Conservation (phyloP, 768 basidiomycete species). For the Mycena rebaudengoi region DNA sequence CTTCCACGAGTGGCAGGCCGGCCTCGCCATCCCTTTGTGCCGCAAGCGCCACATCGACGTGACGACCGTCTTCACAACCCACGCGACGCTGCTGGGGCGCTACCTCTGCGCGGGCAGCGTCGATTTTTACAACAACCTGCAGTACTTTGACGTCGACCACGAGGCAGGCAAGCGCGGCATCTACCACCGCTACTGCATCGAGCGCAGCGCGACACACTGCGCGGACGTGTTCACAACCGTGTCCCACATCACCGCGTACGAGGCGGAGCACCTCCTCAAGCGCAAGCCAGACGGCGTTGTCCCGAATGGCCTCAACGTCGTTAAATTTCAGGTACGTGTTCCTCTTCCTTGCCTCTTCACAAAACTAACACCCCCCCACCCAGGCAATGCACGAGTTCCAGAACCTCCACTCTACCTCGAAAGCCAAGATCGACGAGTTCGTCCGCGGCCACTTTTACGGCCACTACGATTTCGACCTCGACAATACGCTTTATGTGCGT, state of each 20-base stretch:
- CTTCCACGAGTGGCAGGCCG: constrained; percentile 99
- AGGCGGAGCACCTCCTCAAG: constrained; percentile 95
- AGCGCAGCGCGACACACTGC: constrained; percentile 92
- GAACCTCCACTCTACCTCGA: constrained; percentile 90
- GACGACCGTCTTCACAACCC: constrained; percentile 98
- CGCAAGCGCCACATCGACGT: constrained; percentile 97
- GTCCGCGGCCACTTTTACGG: constrained; percentile 98
- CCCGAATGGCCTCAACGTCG: constrained; percentile 97
- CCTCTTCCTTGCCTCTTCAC: too few species aligned
- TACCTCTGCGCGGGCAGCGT: constrained; percentile 98
- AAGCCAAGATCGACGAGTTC: constrained; percentile 99
- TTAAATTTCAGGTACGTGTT: too few species aligned
- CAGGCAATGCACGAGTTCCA: constrained; percentile 99
- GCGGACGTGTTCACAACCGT: constrained; percentile 99
- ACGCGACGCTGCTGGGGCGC: constrained; percentile 96
- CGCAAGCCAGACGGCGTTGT: constrained; percentile 97
- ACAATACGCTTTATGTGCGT: constrained; percentile 85
- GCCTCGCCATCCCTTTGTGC: constrained; percentile 93
- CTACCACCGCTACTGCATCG: constrained; percentile 98
- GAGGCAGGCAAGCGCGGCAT: constrained; percentile 99
- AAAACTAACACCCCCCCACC: too few species aligned
- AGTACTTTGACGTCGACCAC: constrained; percentile 99
- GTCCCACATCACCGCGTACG: constrained; percentile 98
- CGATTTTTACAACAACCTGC: constrained; percentile 99
- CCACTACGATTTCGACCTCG: constrained; percentile 95